These are phyloP conservation scores for Aquilaria yunnanensis DNA, from an alignment of 345 rosid species.

Conservation along the genomic window DNA sequence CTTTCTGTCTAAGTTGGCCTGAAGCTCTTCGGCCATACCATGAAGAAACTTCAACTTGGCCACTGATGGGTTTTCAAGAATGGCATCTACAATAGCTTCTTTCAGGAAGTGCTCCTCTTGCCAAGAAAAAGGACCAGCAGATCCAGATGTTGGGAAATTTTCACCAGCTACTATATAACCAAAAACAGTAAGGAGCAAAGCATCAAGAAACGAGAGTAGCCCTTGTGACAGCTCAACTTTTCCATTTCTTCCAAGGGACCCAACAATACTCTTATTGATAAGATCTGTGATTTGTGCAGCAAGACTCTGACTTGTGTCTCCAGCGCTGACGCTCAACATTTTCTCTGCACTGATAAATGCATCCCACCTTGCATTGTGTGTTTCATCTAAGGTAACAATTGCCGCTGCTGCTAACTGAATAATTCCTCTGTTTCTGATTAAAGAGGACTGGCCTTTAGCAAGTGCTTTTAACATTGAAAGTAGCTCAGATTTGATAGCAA, in stretches of 20 bases:
- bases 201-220: constrained; percentile 66
- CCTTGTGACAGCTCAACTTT: constrained; percentile 37
- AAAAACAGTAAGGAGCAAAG: constrained; percentile 59
- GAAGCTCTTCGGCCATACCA: constrained; percentile 66
- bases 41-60: constrained; percentile 68
- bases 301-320: constrained; percentile 89
- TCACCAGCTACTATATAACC: constrained; percentile 95
- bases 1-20: constrained; percentile 41
- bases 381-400: constrained; percentile 56
- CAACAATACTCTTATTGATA: constrained; percentile 59
- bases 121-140: constrained; percentile 94
- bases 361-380: constrained; percentile 71
- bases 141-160: constrained; percentile 90
- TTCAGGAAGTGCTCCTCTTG: constrained; percentile 92
- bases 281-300: constrained; percentile 92
- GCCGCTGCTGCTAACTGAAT: constrained; percentile 83
- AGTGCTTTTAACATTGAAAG: constrained; percentile 57
- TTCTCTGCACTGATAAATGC: constrained; percentile 85
- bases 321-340: constrained; percentile 75
- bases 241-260: constrained; percentile 34
- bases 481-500: constrained; percentile 59
- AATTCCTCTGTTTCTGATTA: constrained; percentile 73
- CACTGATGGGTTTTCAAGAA: constrained; percentile 63
- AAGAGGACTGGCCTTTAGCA: constrained; percentile 52
- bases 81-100: constrained; percentile 78